Conservation (phyloP, 768 basidiomycete genomes). For the Russula sp. region DNA sequence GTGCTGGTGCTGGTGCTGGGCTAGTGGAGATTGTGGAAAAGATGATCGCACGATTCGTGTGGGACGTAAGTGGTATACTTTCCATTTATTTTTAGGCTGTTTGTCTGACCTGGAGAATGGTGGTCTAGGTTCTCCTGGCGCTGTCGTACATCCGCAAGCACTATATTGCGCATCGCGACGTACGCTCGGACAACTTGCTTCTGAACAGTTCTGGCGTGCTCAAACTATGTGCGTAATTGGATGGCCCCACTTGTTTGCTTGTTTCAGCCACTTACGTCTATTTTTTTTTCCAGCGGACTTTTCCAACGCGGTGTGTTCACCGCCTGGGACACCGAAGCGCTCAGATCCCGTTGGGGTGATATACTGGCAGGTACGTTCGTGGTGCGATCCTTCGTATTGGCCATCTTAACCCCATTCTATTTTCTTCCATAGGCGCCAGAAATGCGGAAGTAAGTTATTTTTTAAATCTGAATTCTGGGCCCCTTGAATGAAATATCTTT, state of each 20-base stretch:
- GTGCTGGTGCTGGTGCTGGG: conserved; percentile 34
- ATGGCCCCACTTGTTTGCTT: background rate
- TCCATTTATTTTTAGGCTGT: background rate
- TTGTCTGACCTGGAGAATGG: background rate
- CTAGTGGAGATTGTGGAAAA: conserved; percentile 56
- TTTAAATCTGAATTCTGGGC: too few species aligned
- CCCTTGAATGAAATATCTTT: background rate
- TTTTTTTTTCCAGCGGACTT: conserved; percentile 53
- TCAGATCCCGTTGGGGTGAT: conserved; percentile 61
- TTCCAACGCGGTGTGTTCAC: conserved; percentile 61
- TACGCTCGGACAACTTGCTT: conserved; percentile 77
- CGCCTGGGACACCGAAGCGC: conserved; percentile 41
- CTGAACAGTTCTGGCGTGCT: conserved; percentile 61
- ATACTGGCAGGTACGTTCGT: conserved; percentile 63
- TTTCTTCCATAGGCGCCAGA: conserved; percentile 50
- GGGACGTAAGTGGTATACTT: conserved; percentile 49
- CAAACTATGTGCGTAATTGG: conserved; percentile 50
- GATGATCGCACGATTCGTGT: conserved; percentile 64
- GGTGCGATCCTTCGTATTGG: background rate
- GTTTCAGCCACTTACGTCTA: background rate
- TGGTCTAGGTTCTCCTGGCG: conserved; percentile 50
- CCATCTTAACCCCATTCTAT: background rate
- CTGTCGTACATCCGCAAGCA: conserved; percentile 58
- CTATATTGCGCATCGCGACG: conserved; percentile 73
- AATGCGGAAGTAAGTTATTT: conserved; percentile 50